A percentile compares a stretch with the other conserved stretches of the same genome.
Conservation (phyloP, 495 filamentous ascomycete genomes). For the Echria macrotheca region DNA sequence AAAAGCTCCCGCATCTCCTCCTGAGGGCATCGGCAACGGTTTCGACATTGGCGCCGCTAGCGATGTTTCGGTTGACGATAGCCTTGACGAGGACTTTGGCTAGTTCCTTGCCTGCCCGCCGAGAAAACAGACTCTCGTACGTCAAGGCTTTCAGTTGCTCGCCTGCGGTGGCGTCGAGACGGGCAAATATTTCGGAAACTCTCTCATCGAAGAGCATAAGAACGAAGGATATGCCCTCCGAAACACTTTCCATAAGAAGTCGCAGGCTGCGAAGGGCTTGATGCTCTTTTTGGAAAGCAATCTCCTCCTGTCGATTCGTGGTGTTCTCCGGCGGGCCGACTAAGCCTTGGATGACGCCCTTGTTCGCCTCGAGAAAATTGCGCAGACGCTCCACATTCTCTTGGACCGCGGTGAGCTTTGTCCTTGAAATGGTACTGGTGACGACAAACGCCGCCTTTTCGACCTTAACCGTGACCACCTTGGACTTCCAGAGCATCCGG, state of each 20-base stretch:
- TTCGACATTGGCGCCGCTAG: constrained; percentile 91
- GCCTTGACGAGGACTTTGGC: constrained; percentile 95
- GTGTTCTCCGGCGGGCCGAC: constrained; percentile 76
- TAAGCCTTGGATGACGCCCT: constrained; percentile 84
- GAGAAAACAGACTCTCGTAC: constrained; percentile 80
- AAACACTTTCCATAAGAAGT: constrained; percentile 73
- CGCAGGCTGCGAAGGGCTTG: constrained; percentile 83
- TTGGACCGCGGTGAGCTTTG: constrained; percentile 70
- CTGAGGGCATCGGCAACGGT: constrained; percentile 90
- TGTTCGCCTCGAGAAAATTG: constrained; percentile 78
- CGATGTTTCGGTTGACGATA: constrained; percentile 96
- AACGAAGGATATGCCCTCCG: constrained; percentile 94
- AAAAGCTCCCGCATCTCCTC: constrained; percentile 90
- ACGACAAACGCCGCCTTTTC: constrained; percentile 47
- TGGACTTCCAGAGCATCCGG: constrained; percentile 75
- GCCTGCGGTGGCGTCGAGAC: constrained; percentile 63
- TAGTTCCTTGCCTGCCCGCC: constrained; percentile 73
- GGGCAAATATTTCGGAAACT: constrained; percentile 79
- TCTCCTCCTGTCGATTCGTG: constrained; percentile 77
- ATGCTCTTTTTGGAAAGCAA: constrained; percentile 86
- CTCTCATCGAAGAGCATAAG: constrained; percentile 88
- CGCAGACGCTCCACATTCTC: constrained; percentile 70
- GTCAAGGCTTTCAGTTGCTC: constrained; percentile 69
- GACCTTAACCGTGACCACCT: constrained; percentile 38
- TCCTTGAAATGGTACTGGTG: constrained; percentile 53